Conservation (phyloP, 1,284 basidiomycete species). For the Boletus sp. region DNA sequence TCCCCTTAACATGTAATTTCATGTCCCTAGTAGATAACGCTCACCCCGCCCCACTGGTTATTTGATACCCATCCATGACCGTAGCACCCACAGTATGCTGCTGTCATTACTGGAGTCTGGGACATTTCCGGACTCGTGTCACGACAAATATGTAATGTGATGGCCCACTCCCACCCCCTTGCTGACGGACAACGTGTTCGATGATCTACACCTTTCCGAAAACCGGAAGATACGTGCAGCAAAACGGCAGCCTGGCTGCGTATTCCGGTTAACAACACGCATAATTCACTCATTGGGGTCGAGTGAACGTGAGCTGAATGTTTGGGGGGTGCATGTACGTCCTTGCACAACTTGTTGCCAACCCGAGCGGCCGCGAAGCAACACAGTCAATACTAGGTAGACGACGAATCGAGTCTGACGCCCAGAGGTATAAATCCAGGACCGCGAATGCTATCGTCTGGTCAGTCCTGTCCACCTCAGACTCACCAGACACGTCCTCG, state of each 20-base stretch:
- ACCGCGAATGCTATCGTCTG: neutral
- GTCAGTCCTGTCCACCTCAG: neutral
- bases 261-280: neutral
- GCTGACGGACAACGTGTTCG: constrained; percentile 11
- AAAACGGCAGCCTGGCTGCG: neutral
- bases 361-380: neutral
- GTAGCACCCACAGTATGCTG: neutral
- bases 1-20: neutral
- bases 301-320: neutral
- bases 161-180: neutral
- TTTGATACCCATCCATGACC: neutral
- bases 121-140: constrained; percentile 1
- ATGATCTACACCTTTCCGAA: constrained; percentile 5
- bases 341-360: neutral
- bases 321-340: neutral
- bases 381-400: neutral
- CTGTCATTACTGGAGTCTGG: neutral
- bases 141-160: constrained; percentile 6
- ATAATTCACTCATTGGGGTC: neutral
- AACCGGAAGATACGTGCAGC: neutral
- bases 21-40: constrained; percentile 1
- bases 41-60: neutral
- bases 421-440: constrained; percentile 19
- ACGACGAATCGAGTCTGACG: constrained; percentile 5
- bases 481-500: neutral